Base-by-base conservation (phyloP, 106 monocot genomes). In the Dendrobium catenatum region DNA sequence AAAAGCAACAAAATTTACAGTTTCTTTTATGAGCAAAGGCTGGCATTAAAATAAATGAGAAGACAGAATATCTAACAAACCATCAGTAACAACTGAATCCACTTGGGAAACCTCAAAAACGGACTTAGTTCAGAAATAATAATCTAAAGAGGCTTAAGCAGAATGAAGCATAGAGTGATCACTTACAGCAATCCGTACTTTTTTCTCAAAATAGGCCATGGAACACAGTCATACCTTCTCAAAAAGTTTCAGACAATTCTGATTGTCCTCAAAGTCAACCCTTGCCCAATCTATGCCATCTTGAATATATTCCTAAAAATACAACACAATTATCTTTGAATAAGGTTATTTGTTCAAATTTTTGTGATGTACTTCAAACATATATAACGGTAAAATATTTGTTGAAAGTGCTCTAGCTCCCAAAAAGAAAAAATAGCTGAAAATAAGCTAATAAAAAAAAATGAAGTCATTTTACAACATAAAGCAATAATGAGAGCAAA, bases 271-370 rank as follows among this genome's bases (percentile, higher is more conserved):
- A 77, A 99, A 99, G 44, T 95, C 91, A 42, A 99, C 99, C 76
- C 86, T 99, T 77, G 88, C 84, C 99, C 99, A 99, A 68, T 99
- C 99, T 58, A 99, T 95, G 82, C 99, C 99, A 86, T 99, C 99
- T 87, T 99, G 91, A 33, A 95, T 81, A 79, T 99, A 99, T 90
- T 99, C 99, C 96, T 97, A 79, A 17, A 75, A 51, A 17, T 40
- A 58, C 31, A 75, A 26, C 16, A 47, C 48, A 76, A 74, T 74
- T n/a, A 74, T 42, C 42, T 74, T 43, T 43, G 43, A 76, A 51
- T 16, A 2, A 26, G 48, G 4, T 27, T 49, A 76, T 76, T 51
- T 76, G 49, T 27, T 49, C 22, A 76, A 49, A 75, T 0, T 42
- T 75, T 75, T 19, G 74, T 72, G 42, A 76, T 76, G 76, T 48